Base-by-base conservation (phyloP, 768 basidiomycete genomes). In the Termitomyces sp. region DNA sequence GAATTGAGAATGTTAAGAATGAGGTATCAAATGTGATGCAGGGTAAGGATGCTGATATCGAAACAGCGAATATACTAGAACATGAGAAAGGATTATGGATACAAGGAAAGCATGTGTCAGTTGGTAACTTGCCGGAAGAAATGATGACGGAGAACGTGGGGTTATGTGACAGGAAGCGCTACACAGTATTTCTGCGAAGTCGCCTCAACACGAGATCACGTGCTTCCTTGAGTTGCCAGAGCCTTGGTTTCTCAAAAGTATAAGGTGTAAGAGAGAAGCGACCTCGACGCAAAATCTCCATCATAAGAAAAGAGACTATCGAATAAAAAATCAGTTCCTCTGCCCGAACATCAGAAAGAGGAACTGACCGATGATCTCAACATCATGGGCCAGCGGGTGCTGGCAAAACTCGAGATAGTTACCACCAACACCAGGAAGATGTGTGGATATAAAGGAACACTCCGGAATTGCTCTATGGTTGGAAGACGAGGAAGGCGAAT, bases 231-330 rank as follows among this genome's bases (percentile, higher is more conserved):
- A 81, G 70, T 56, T 74, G 77, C 83, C 82, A 84, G 60, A 77
- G 65, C 59, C 76, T 83, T 20, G 80, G 77, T 48, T 78, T 80
- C 56, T 79, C 79, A 45, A 82, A 80, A 5, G 73, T 69, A 60
- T 80, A 85, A 5, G 79, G 75, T 31, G 79, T 78, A 11, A 83
- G 78, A 59, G 67, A 72, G 67, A 87, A 87, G 38, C 84, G 81
- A 46, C 84, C 81, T 51, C 85, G 80, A 34, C 86, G 84, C 15
- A 87, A 69, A 37, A 86, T 82, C 68, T 87, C 86, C 78, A 87
- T 82, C 72, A 87, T 80, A 40, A 87, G 74, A 69, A 86, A 86
- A 14, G 84, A 84, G 8, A 86, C 85, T 85, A 60, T 40, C 11
- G 45, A 38, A 34, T 9, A 36, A 14, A 40, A 12, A 5, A 20